Base-by-base conservation (phyloP, 495 filamentous ascomycete species). In the Trichodelitschia bisporula region DNA sequence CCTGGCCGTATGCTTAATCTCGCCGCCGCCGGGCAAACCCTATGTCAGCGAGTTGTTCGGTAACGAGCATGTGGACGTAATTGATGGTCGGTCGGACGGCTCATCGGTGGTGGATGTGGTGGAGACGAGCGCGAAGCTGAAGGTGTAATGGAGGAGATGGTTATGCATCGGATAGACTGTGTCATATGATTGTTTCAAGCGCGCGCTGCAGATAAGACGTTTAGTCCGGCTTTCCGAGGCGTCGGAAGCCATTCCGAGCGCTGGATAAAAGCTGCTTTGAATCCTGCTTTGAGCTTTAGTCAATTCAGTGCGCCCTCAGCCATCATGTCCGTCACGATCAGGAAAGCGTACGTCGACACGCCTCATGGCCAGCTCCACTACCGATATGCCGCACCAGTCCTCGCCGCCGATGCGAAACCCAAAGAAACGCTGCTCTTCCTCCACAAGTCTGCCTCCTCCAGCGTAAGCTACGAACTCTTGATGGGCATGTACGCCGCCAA, bases 371-470 rank as follows among this genome's bases (percentile, higher is more conserved):
- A 25, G 21, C 8, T 25, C 12, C 21, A 25, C 21, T 25, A 25
- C 21, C 21, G 21, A 25, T 25, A 25, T 25, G 12, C 12, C 21
- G 8, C 12, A 8, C 21, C 21, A 8, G 8, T 12, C 21, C 8
- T 12, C 21, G 8, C 8, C 8, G 12, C 21, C 21, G 12, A 8
- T 12, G 12, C 12, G 12, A 8, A 25, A 25, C n/a, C n/a, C n/a
- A 25, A 25, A 12, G 21, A 25, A 25, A 8, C 21, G 12, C 8
- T 25, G 8, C 8, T 25, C 21, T 25, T 25, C 19, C 15, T 32
- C 4, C 2, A 32, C 30, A 32, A 32, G 18, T 32, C 30, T n/a
- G 30, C 30, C n/a, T 32, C 30, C n/a, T 32, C 30, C 4, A 23
- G 16, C n/a, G 31, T 23, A 15, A 32, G 19, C 21, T 28, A 28